Percentiles rank a stretch among this genome's conserved stretches.
These are phyloP conservation scores for Globisporangium orthogonon DNA, from an alignment of 352 stramenopile species.

Conservation along the genomic window DNA sequence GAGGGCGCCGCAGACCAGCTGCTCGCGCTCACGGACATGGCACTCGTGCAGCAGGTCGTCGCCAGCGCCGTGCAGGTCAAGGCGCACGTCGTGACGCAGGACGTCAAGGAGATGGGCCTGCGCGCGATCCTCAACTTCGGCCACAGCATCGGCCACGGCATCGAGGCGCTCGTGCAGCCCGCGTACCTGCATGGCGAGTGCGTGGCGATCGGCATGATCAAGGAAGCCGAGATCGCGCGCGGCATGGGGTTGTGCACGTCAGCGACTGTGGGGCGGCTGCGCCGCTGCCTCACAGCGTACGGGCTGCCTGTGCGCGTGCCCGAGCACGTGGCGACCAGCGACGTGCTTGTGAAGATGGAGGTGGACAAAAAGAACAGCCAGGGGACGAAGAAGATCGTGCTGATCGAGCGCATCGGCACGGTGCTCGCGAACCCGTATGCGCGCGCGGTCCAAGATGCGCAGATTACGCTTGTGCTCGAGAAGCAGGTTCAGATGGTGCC, in stretches of 20 bases:
- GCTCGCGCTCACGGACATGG: conserved; percentile 54
- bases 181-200: conserved; percentile 96
- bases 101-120: conserved; percentile 94
- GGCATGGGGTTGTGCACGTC: conserved; percentile 68
- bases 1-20: conserved; percentile 88
- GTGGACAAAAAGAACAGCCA: conserved; percentile 86
- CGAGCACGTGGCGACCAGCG: conserved; percentile 39
- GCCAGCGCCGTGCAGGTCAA: conserved; percentile 89
- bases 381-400: conserved; percentile 76
- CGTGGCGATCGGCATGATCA: conserved; percentile 95
- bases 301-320: conserved; percentile 64
- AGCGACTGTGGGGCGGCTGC: conserved; percentile 61
- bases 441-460: conserved; percentile 55
- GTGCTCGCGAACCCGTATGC: conserved; percentile 67
- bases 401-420: conserved; percentile 66
- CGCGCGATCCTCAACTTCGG: conserved; percentile 97
- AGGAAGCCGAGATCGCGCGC: conserved; percentile 92
- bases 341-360: conserved; percentile 81
- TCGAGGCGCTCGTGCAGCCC: conserved; percentile 95
- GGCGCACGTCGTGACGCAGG: conserved; percentile 91
- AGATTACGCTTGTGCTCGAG: conserved; percentile 76
- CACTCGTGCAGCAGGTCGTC: conserved; percentile 59
- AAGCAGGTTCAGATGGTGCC: conserved; percentile 64
- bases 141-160: conserved; percentile 98
- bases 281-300: conserved; percentile 63